These are phyloP conservation scores for Penicillium italicum DNA, from an alignment of 2,329 filamentous ascomycete genomes.

Conservation along the genomic window DNA sequence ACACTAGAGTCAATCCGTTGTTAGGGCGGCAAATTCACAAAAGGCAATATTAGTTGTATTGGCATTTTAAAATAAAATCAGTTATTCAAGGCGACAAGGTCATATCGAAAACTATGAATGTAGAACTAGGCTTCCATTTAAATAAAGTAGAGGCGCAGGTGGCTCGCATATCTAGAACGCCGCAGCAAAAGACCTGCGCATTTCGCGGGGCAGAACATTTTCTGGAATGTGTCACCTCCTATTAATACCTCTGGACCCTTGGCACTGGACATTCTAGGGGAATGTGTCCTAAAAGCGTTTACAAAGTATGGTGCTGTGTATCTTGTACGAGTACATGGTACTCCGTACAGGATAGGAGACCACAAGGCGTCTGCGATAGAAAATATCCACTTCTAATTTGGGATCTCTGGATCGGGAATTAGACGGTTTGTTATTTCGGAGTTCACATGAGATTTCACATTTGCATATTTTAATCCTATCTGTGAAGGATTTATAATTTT, in stretches of 20 bases:
- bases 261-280: not conserved
- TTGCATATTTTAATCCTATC: not conserved
- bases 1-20: slow-evolving; percentile 2
- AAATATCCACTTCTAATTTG: not conserved
- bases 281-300: not conserved
- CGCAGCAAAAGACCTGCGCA: not conserved
- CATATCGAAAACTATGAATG: not conserved
- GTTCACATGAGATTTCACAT: not conserved
- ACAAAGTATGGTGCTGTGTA: not conserved
- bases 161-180: not conserved
- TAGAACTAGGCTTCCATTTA: not conserved
- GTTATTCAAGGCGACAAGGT: not conserved
- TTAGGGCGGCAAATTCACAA: not conserved
- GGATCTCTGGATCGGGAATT: not conserved
- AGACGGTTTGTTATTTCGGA: not conserved
- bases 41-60: not conserved
- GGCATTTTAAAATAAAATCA: not conserved
- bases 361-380: not conserved
- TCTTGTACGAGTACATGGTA: not conserved
- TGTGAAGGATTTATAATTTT: not conserved
- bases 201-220: not conserved
- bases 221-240: not conserved
- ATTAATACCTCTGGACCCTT: not conserved
- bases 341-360: not conserved
- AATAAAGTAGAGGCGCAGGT: not conserved